These are phyloP conservation scores for Acorus gramineus DNA, from an alignment of 106 monocot species.

Conservation along the genomic window DNA sequence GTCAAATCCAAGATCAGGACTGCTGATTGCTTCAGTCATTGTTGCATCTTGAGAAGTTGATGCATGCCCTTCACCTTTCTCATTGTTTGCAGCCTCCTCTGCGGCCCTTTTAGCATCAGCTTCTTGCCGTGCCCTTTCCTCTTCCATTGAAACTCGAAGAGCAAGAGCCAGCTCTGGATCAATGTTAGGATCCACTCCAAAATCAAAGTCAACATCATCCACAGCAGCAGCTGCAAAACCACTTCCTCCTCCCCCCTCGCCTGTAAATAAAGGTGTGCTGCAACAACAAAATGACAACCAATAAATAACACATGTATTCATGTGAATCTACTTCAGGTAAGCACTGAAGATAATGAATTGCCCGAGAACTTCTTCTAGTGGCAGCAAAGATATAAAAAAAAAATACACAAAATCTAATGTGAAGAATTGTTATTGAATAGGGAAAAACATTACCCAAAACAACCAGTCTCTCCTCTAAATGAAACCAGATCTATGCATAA, in stretches of 20 bases:
- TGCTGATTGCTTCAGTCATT: conserved; percentile 44
- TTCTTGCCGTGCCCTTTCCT: conserved; percentile 96
- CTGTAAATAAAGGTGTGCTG: conserved; percentile 89
- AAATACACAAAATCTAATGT: neutral
- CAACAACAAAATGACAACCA: neutral
- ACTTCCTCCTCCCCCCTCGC: conserved; percentile 86
- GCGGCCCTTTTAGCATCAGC: conserved; percentile 91
- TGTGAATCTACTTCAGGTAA: no score
- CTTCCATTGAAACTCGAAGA: conserved; percentile 96
- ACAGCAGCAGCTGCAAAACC: conserved; percentile 89
- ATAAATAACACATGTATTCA: no score
- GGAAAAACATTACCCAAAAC: no score
- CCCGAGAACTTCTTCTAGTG: no score
- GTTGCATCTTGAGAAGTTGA: conserved; percentile 38
- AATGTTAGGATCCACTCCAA: conserved; percentile 94
- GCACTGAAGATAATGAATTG: no score
- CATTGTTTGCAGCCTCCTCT: conserved; percentile 65
- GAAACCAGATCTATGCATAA: no score
- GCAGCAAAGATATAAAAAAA: neutral
- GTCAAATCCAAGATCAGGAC: conserved; percentile 26
- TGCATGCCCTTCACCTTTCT: conserved; percentile 33
- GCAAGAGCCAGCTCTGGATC: conserved; percentile 98
- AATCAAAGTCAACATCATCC: conserved; percentile 85
- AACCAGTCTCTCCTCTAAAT: no score
- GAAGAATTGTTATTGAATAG: neutral